Percentiles rank a stretch among this genome's conserved stretches.
Conservation (phyloP, 148 eudicot species). For the Euryodendron excelsum region DNA sequence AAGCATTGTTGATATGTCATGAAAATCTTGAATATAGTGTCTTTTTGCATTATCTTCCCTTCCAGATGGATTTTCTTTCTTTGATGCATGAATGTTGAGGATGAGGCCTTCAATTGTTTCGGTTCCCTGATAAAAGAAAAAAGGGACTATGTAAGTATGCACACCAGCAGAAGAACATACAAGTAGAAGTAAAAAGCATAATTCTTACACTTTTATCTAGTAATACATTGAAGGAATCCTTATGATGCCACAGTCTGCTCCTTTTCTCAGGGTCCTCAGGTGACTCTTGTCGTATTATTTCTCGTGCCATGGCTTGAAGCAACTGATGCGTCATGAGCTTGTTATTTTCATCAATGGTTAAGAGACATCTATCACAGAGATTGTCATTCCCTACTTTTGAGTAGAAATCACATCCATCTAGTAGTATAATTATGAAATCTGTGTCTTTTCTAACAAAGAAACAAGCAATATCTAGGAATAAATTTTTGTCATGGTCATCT, state of each 20-base stretch:
- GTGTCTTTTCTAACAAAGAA: not conserved
- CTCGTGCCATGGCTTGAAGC: constrained; percentile 12
- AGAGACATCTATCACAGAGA: not conserved
- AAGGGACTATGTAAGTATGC: not conserved
- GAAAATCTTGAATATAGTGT: not conserved
- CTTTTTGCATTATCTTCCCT: too few relatives aligned
- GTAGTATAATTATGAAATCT: not conserved
- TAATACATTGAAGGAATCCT: not conserved
- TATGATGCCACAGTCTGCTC: constrained; percentile 1
- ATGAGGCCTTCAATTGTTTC: constrained; percentile 3
- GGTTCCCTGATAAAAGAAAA: constrained; percentile 11
- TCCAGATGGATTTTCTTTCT: too few relatives aligned
- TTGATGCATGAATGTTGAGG: not conserved
- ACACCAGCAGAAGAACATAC: not conserved
- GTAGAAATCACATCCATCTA: not conserved
- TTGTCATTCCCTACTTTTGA: not conserved
- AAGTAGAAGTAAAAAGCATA: not conserved
- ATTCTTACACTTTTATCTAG: not conserved
- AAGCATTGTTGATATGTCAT: not conserved
- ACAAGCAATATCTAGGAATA: constrained; percentile 6
- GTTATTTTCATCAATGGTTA: not conserved
- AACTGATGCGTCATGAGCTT: constrained; percentile 7
- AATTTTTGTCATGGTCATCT: not conserved
- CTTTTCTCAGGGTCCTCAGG: constrained; percentile 11
- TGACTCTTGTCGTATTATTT: constrained; percentile 1